Conservation (phyloP, 768 basidiomycete species). For the Pisolithus sp. region DNA sequence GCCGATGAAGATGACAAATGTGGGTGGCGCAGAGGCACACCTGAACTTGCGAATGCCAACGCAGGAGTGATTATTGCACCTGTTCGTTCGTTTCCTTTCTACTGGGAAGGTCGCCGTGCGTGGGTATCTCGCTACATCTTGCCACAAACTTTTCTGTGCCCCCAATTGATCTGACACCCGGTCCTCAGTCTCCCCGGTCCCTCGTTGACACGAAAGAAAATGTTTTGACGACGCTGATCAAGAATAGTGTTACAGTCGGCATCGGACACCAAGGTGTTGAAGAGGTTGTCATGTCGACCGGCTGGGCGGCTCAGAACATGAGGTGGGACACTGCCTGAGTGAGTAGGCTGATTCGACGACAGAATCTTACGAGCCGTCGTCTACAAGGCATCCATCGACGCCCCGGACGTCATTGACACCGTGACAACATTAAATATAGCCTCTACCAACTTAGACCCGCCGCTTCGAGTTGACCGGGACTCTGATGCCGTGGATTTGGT, state of each 20-base stretch:
- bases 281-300: constrained; percentile 66
- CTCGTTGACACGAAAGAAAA: constrained; percentile 59
- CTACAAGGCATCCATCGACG: constrained; percentile 28
- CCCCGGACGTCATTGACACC: constrained; percentile 35
- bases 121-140: constrained; percentile 25
- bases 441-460: constrained; percentile 36
- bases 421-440: constrained; percentile 35
- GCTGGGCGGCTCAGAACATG: constrained; percentile 78
- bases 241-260: constrained; percentile 58
- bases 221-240: constrained; percentile 54
- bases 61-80: constrained; percentile 69
- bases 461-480: constrained; percentile 31
- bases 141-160: not conserved
- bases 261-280: constrained; percentile 39
- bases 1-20: constrained; percentile 41
- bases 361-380: not conserved
- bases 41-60: constrained; percentile 43
- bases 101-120: constrained; percentile 66
- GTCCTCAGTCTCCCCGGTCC: constrained; percentile 54
- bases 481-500: constrained; percentile 32
- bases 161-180: not conserved
- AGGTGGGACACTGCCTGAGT: constrained; percentile 90
- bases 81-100: constrained; percentile 53
- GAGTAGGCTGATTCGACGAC: constrained; percentile 42
- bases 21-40: constrained; percentile 53